These are phyloP conservation scores for Epichloe sylvatica DNA, from an alignment of 2,329 filamentous ascomycete species.

Conservation along the genomic window DNA sequence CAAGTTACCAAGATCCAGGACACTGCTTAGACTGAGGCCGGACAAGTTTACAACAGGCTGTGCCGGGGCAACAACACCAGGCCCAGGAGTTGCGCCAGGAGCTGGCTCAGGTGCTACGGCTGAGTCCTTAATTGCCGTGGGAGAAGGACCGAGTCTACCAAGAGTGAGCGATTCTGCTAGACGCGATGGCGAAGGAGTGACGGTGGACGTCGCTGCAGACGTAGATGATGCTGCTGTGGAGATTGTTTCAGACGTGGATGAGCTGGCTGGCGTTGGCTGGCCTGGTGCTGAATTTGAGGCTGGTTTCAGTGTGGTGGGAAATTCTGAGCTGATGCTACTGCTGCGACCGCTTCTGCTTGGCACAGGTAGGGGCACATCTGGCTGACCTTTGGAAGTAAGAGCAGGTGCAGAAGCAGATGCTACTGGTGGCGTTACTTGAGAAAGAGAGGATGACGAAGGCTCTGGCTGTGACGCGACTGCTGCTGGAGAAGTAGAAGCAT, in stretches of 20 bases:
- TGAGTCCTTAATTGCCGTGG: conserved; percentile 2
- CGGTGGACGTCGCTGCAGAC: background rate
- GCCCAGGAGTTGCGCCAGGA: conserved; percentile 3
- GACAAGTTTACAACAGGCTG: conserved; percentile 23
- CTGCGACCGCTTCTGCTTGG: background rate
- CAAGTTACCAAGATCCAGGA: conserved; percentile 31
- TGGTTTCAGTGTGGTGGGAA: background rate
- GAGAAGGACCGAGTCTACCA: background rate
- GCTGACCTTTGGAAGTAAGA: background rate
- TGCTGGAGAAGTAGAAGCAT: background rate
- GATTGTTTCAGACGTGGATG: background rate
- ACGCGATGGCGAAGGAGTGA: background rate
- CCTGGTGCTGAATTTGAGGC: background rate
- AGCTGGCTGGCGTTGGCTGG: background rate
- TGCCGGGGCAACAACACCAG: conserved; percentile 9
- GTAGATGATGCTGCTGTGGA: conserved; percentile 6
- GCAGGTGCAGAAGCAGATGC: background rate
- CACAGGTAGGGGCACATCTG: background rate
- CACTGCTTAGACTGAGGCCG: conserved; percentile 27
- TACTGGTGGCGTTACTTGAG: background rate
- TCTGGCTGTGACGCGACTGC: background rate
- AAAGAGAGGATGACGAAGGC: background rate
- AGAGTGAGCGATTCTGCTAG: background rate
- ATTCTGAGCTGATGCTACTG: background rate
- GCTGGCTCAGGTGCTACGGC: background rate